These are phyloP conservation scores for Phytophthora lateralis DNA, from an alignment of 352 stramenopile species.

Conservation along the genomic window DNA sequence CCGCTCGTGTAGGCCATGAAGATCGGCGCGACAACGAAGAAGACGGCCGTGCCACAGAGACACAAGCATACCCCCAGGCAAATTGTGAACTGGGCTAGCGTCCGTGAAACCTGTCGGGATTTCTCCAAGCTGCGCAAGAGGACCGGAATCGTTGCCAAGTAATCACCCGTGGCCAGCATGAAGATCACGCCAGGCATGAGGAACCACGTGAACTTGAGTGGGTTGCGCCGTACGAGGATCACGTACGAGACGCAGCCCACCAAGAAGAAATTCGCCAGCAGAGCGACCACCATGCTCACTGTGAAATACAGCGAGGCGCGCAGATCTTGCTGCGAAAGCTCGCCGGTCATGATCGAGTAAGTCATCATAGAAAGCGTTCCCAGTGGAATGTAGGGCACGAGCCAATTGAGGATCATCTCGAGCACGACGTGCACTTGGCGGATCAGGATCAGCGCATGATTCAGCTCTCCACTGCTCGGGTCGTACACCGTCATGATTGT, in stretches of 20 bases:
- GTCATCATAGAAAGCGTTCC: constrained; percentile 58
- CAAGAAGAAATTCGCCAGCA: constrained; percentile 53
- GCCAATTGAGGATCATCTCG: constrained; percentile 74
- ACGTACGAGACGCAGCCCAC: constrained; percentile 62
- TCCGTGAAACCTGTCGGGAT: constrained; percentile 65
- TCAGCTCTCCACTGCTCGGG: constrained; percentile 40
- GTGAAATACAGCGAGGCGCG: constrained; percentile 46
- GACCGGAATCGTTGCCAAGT: constrained; percentile 59
- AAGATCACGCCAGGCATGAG: constrained; percentile 60
- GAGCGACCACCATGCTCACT: constrained; percentile 44
- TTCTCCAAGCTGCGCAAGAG: constrained; percentile 69
- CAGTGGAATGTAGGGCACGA: constrained; percentile 57
- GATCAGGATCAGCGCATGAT: constrained; percentile 60
- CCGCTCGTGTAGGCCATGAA: constrained; percentile 73
- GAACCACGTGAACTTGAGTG: constrained; percentile 61
- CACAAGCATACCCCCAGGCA: constrained; percentile 57
- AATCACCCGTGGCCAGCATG: constrained; percentile 55
- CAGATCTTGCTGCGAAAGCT: constrained; percentile 40
- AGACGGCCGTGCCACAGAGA: constrained; percentile 56
- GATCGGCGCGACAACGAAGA: constrained; percentile 54
- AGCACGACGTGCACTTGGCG: constrained; percentile 64
- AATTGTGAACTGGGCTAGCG: constrained; percentile 64
- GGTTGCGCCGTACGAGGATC: constrained; percentile 67
- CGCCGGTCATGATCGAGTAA: constrained; percentile 56
- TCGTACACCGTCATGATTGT: constrained; percentile 59